phyloP scores from a whole-genome alignment of 345 rosid species.

The Hypericum perforatum region DNA sequence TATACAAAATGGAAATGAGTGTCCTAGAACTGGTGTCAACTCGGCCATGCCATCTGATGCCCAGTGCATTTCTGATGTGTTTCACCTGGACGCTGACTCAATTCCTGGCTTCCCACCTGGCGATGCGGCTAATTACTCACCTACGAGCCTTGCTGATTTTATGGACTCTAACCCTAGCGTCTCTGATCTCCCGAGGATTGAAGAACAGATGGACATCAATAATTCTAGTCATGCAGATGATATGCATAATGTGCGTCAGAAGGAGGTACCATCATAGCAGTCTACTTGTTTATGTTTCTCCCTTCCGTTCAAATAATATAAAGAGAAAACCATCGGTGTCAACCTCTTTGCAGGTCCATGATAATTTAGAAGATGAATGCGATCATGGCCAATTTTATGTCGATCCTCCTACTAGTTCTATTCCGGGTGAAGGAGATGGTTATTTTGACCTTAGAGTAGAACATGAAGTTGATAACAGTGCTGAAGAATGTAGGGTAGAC shows the following conservation, averaged over 20 bases:
- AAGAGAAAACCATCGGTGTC: conserved; percentile 14
- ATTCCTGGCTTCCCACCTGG: conserved; percentile 29
- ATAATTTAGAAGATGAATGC: conserved; percentile 30
- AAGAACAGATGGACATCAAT: conserved; percentile 12
- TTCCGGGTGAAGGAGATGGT: conserved; percentile 19
- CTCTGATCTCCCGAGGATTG: conserved; percentile 20
- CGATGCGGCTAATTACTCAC: conserved; percentile 27
- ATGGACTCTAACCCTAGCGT: conserved; percentile 13
- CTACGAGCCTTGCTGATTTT: conserved; percentile 21
- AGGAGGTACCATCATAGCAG: conserved; percentile 26
- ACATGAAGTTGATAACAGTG: conserved; percentile 15
- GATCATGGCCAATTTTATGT: conserved; percentile 14
- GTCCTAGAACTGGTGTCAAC: conserved; percentile 11
- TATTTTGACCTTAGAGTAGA: conserved; percentile 12
- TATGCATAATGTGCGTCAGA: conserved; percentile 20
- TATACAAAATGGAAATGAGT: conserved; percentile 18
- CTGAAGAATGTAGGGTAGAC: conserved; percentile 11
- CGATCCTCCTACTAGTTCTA: conserved; percentile 19
- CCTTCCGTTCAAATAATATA: conserved; percentile 16
- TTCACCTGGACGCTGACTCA: conserved; percentile 20
- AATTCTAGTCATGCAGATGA: conserved; percentile 15
- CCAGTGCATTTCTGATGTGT: conserved; percentile 21
- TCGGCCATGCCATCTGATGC: conserved; percentile 16
- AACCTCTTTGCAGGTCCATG: conserved; percentile 17
- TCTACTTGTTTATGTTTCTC: conserved; percentile 3